A percentile compares a stretch with the other conserved stretches of the same genome.
Conservation (phyloP, 108 stramenopile genomes). For the Asterionellopsis glacialis region DNA sequence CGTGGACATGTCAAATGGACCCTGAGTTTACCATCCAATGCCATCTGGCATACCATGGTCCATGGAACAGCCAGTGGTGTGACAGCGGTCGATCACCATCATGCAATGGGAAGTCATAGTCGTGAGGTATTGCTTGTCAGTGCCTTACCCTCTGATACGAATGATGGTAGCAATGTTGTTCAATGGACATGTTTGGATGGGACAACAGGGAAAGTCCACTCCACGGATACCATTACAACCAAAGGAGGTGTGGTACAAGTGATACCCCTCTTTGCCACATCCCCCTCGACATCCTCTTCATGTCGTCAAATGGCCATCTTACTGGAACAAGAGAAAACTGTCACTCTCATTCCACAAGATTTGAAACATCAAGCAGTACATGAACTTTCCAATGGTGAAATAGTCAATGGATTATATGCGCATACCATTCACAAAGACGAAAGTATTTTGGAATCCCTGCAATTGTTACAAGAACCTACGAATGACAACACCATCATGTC, state of each 20-base stretch:
- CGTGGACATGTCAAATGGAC: slow-evolving; percentile 51
- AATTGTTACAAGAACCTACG: no score
- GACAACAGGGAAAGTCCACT: slow-evolving; percentile 54
- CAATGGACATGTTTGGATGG: slow-evolving; percentile 82
- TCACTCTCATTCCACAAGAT: slow-evolving; percentile 52
- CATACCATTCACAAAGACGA: slow-evolving; percentile 48
- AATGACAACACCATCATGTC: background rate
- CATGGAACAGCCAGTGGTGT: slow-evolving; percentile 64
- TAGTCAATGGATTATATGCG: slow-evolving; percentile 59
- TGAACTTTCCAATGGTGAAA: slow-evolving; percentile 26
- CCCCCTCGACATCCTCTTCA: slow-evolving; percentile 7
- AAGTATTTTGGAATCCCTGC: slow-evolving; percentile 24
- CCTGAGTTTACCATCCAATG: slow-evolving; percentile 48
- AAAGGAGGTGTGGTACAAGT: slow-evolving; percentile 58
- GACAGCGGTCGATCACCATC: slow-evolving; percentile 20
- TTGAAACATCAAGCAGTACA: slow-evolving; percentile 22
- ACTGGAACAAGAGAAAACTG: slow-evolving; percentile 48
- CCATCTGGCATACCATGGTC: slow-evolving; percentile 65
- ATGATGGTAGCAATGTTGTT: slow-evolving; percentile 2
- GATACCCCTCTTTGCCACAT: slow-evolving; percentile 42
- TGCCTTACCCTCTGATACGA: slow-evolving; percentile 4
- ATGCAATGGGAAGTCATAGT: slow-evolving; percentile 66
- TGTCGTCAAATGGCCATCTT: slow-evolving; percentile 74
- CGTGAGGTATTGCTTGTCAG: slow-evolving; percentile 63
- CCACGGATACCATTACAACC: slow-evolving; percentile 28